These are phyloP conservation scores for Sphaerosporella brunnea DNA, from an alignment of 495 filamentous ascomycete species.

Conservation along the genomic window DNA sequence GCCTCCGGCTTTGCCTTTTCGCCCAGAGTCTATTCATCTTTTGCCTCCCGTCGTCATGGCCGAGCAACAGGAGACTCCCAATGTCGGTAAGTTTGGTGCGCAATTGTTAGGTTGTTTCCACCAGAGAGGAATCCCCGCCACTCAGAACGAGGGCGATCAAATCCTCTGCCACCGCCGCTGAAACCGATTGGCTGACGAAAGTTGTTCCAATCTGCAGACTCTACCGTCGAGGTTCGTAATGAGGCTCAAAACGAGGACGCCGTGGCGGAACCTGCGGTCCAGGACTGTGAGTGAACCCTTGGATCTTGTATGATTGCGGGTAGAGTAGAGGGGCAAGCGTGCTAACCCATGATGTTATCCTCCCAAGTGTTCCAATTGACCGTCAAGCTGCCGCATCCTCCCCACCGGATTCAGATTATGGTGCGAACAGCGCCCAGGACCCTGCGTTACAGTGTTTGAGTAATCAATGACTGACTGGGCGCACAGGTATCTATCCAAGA, in stretches of 20 bases:
- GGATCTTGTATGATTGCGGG: slow-evolving; percentile 4
- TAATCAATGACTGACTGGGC: no score
- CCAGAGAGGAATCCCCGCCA: no score
- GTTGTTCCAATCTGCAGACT: slow-evolving; percentile 1
- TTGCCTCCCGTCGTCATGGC: slow-evolving; percentile 3
- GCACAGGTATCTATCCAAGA: slow-evolving; percentile 77
- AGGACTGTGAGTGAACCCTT: slow-evolving; percentile 15
- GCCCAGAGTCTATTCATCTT: background rate
- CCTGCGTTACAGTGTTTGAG: no score
- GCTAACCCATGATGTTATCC: background rate
- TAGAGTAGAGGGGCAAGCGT: background rate
- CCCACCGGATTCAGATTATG: slow-evolving; percentile 65
- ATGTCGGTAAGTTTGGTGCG: slow-evolving; percentile 6
- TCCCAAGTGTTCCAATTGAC: slow-evolving; percentile 55
- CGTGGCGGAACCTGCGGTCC: slow-evolving; percentile 10
- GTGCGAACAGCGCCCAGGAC: no score
- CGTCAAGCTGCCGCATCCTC: slow-evolving; percentile 66
- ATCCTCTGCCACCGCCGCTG: no score
- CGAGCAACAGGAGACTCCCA: background rate
- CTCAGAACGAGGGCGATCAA: no score
- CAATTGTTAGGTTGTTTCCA: no score
- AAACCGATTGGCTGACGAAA: background rate
- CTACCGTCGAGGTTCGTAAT: slow-evolving; percentile 1
- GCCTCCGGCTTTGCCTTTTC: background rate
- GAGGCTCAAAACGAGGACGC: slow-evolving; percentile 8